Evolutionary conservation across 148 eudicot species (phyloP).

Genomic region (Vaccinium vitisidaea): DNA sequence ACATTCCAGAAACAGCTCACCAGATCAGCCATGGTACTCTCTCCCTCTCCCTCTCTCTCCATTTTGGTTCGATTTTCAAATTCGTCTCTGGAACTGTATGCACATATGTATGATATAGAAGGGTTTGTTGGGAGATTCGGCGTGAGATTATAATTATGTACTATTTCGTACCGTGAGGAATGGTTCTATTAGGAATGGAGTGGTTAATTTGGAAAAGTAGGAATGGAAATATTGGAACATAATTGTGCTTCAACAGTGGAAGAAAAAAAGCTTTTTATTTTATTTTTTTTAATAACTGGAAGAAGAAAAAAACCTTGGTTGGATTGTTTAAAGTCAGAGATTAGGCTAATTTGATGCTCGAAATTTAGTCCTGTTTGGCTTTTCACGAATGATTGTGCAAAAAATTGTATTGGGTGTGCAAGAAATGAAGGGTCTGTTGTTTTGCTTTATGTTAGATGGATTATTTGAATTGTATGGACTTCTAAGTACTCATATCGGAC

Average conservation of each 20-base stretch:
- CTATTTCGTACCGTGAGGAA: not conserved
- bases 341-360: not conserved
- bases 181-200: not conserved
- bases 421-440: not conserved
- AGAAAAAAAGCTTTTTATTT: not conserved
- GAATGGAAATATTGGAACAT: not conserved
- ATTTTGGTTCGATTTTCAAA: not conserved
- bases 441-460: not conserved
- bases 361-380: not conserved
- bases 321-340: not conserved
- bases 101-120: not conserved
- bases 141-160: not conserved
- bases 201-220: not conserved
- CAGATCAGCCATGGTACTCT: slow-evolving; percentile 66
- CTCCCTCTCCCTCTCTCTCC: slow-evolving; percentile 8
- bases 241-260: not conserved
- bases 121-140: not conserved
- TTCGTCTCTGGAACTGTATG: not conserved
- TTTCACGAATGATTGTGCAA: not conserved
- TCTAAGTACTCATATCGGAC: not conserved
- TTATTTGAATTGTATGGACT: not conserved
- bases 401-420: not conserved
- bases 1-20: slow-evolving; percentile 78
- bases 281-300: no score
- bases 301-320: not conserved